phyloP scores from a whole-genome alignment of 2,329 filamentous ascomycete species.

The Phaeosphaeria sp. region DNA sequence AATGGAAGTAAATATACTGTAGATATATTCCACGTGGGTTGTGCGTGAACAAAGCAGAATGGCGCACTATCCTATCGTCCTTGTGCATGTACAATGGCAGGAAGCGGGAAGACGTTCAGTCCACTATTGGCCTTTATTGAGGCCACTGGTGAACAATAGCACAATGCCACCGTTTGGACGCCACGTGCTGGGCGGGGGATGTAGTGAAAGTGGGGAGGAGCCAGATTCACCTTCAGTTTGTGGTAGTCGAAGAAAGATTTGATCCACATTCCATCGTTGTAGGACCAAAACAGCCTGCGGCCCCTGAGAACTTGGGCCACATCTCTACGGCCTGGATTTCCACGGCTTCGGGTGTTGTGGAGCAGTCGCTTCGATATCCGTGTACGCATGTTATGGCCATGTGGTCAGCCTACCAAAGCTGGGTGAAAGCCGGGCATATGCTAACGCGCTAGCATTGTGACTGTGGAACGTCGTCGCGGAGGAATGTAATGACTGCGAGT shows the following conservation, averaged over 20 bases:
- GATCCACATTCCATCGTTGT: background rate
- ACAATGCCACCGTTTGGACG: background rate
- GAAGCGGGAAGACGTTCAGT: no score
- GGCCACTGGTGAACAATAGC: constrained; percentile 4
- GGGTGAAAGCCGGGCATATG: background rate
- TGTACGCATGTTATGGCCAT: background rate
- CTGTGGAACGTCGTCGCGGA: background rate
- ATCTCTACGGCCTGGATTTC: background rate
- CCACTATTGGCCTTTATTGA: background rate
- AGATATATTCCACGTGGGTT: background rate
- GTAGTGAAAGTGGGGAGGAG: constrained; percentile 1
- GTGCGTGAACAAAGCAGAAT: background rate
- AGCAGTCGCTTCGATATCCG: background rate
- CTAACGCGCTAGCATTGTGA: background rate
- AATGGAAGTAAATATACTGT: background rate
- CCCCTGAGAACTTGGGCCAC: background rate
- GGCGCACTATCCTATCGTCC: background rate
- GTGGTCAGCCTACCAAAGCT: background rate
- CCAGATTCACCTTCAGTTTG: background rate
- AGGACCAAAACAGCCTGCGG: background rate
- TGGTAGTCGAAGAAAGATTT: background rate
- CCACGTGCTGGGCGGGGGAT: background rate
- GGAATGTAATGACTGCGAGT: background rate
- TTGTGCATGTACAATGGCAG: background rate
- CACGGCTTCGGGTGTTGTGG: background rate